Percentiles rank a stretch among this genome's conserved stretches.
Conservation (phyloP, 2,329 filamentous ascomycete genomes). For the Didymella pinodella region DNA sequence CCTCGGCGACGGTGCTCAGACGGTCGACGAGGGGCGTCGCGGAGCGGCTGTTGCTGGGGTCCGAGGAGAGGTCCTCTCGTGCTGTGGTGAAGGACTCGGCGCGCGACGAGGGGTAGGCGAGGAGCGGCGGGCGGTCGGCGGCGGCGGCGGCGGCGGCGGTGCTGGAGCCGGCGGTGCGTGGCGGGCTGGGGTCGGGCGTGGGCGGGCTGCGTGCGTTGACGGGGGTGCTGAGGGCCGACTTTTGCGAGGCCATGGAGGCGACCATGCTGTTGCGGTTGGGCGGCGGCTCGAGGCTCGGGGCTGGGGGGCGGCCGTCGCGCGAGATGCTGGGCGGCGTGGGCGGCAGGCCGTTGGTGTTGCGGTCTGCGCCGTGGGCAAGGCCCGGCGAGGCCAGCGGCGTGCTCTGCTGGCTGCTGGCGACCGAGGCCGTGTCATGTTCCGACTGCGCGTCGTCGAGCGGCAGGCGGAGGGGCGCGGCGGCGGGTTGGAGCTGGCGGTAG, state of each 20-base stretch:
- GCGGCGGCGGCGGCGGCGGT: background rate
- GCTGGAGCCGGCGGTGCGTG: slow-evolving; percentile 33
- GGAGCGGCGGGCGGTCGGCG: slow-evolving; percentile 38
- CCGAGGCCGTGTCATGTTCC: slow-evolving; percentile 42
- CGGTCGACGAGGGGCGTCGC: slow-evolving; percentile 39
- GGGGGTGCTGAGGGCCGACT: slow-evolving; percentile 51
- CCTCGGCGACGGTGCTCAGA: slow-evolving; percentile 42
- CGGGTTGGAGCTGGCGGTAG: slow-evolving; percentile 32
- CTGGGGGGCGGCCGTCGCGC: slow-evolving; percentile 38
- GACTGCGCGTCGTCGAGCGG: slow-evolving; percentile 21
- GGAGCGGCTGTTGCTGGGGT: slow-evolving; percentile 41
- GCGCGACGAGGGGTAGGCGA: slow-evolving; percentile 52
- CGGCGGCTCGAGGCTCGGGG: slow-evolving; percentile 31
- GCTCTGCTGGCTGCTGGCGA: slow-evolving; percentile 31
- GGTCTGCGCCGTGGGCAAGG: slow-evolving; percentile 39
- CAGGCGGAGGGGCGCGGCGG: slow-evolving; percentile 35
- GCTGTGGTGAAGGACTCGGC: slow-evolving; percentile 59
- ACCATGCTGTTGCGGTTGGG: slow-evolving; percentile 53
- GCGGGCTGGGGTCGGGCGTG: slow-evolving; percentile 51
- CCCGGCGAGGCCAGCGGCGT: slow-evolving; percentile 43
- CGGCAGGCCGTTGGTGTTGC: slow-evolving; percentile 52
- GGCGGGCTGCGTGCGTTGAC: slow-evolving; percentile 52
- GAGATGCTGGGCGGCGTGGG: slow-evolving; percentile 56
- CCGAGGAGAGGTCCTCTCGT: slow-evolving; percentile 52
- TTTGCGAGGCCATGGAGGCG: slow-evolving; percentile 50